A percentile compares a stretch with the other conserved stretches of the same genome.
These are phyloP conservation scores for Myriosclerotinia curreyana DNA, from an alignment of 2,329 filamentous ascomycete genomes.

Conservation along the genomic window DNA sequence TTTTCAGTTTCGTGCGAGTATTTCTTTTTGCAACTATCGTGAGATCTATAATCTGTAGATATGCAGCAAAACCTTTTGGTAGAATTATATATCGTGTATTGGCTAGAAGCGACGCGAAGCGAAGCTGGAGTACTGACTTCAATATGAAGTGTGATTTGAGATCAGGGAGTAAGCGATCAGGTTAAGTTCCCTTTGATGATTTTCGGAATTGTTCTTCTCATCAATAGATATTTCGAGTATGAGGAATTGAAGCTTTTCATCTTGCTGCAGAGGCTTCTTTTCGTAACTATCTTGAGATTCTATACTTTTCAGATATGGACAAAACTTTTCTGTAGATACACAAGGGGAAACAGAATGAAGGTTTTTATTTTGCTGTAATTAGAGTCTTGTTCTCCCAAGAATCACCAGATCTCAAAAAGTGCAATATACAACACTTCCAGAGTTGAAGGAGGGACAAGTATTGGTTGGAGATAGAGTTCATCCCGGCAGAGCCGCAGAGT, in stretches of 20 bases:
- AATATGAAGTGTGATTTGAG: too few species aligned
- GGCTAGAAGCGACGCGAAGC: neutral
- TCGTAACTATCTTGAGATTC: neutral
- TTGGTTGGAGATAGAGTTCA: neutral
- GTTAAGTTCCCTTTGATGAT: neutral
- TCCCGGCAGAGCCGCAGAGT: too few species aligned
- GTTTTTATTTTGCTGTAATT: neutral
- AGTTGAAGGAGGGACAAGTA: neutral
- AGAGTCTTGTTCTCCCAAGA: accelerated
- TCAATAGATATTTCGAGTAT: neutral
- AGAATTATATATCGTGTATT: neutral
- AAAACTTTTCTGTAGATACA: neutral
- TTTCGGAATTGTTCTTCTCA: neutral
- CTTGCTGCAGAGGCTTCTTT: neutral
- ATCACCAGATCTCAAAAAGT: neutral
- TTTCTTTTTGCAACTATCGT: neutral
- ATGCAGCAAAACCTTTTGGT: neutral
- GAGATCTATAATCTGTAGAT: neutral
- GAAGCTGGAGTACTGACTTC: too few species aligned
- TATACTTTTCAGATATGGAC: neutral
- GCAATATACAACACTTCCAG: neutral
- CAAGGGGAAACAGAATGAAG: neutral
- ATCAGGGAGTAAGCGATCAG: neutral
- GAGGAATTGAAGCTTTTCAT: neutral
- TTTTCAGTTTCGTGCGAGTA: neutral